Percentiles rank a stretch among this genome's conserved stretches.
Evolutionary conservation across 805 yeast genomes (phyloP).

Genomic region (Nakazawaea siamensis): DNA sequence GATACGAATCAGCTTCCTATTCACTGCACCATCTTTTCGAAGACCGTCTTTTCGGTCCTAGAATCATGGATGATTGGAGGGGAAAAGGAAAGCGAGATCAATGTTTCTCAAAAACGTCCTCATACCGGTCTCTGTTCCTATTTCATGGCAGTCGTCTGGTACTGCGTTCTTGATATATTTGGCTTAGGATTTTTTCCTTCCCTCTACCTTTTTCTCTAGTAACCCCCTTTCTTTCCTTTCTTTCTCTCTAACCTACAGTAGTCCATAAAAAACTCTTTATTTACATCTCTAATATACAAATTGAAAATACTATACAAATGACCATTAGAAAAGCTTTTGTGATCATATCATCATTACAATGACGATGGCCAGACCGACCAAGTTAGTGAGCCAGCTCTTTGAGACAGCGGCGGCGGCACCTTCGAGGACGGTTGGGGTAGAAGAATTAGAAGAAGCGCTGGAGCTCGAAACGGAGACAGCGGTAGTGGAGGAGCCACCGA

Average conservation of each 20-base stretch:
- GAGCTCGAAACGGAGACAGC: constrained; percentile 8
- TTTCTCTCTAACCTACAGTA: too few relatives aligned
- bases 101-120: constrained; percentile 26
- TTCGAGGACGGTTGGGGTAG: constrained; percentile 2
- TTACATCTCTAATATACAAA: too few relatives aligned
- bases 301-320: too few relatives aligned
- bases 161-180: constrained; percentile 33
- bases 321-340: too few relatives aligned
- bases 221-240: too few relatives aligned
- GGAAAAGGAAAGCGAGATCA: constrained; percentile 33
- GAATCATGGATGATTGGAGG: constrained; percentile 34
- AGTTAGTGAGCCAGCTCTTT: background rate
- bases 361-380: constrained; percentile 2
- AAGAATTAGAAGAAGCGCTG: constrained; percentile 4
- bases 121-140: constrained; percentile 23
- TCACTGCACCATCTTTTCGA: constrained; percentile 32
- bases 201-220: too few relatives aligned
- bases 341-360: constrained; percentile 6
- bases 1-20: constrained; percentile 37
- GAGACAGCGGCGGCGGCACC: constrained; percentile 6
- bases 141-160: constrained; percentile 22
- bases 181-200: too few relatives aligned
- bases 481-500: constrained; percentile 2
- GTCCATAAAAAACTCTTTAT: too few relatives aligned
- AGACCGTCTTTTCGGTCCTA: too few relatives aligned